phyloP scores from a whole-genome alignment of 768 basidiomycete genomes.

The Amanita rimosa region DNA sequence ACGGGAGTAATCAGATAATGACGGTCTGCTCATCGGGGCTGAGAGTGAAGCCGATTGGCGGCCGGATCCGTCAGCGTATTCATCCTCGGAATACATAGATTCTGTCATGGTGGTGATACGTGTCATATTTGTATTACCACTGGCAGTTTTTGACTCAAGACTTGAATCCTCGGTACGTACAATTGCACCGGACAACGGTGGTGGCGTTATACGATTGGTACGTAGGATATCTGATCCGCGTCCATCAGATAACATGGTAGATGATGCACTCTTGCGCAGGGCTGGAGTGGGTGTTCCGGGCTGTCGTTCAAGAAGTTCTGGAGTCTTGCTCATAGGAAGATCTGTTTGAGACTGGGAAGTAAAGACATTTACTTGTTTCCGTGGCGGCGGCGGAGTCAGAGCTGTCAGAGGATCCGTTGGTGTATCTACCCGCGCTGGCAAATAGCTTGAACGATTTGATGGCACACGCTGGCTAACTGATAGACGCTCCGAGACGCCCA shows the following conservation, averaged over 20 bases:
- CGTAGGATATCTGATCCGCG: slow-evolving; percentile 22
- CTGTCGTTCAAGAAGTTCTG: background rate
- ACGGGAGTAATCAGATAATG: slow-evolving; percentile 58
- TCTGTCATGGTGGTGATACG: slow-evolving; percentile 15
- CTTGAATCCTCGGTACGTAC: slow-evolving; percentile 20
- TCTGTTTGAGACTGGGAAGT: slow-evolving; percentile 52
- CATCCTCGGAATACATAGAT: slow-evolving; percentile 28
- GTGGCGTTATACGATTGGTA: slow-evolving; percentile 28
- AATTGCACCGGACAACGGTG: slow-evolving; percentile 22
- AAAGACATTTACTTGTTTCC: slow-evolving; percentile 32
- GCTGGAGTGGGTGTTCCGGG: slow-evolving; percentile 1
- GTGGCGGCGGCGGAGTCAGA: slow-evolving; percentile 56
- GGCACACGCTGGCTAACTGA: slow-evolving; percentile 11
- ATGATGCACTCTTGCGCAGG: slow-evolving; percentile 41
- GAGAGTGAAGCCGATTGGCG: slow-evolving; percentile 44
- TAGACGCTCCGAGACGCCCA: slow-evolving; percentile 17
- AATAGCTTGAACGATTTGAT: slow-evolving; percentile 29
- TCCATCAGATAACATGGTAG: slow-evolving; percentile 38
- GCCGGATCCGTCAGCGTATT: slow-evolving; percentile 15
- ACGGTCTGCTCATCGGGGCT: slow-evolving; percentile 35
- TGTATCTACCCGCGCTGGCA: slow-evolving; percentile 52
- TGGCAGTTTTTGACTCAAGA: slow-evolving; percentile 16
- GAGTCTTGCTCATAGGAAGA: slow-evolving; percentile 17
- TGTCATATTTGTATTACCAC: slow-evolving; percentile 10
- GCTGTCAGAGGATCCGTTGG: slow-evolving; percentile 50